Conservation (phyloP, 2,329 filamentous ascomycete genomes). For the Pseudopithomyces maydicus region DNA sequence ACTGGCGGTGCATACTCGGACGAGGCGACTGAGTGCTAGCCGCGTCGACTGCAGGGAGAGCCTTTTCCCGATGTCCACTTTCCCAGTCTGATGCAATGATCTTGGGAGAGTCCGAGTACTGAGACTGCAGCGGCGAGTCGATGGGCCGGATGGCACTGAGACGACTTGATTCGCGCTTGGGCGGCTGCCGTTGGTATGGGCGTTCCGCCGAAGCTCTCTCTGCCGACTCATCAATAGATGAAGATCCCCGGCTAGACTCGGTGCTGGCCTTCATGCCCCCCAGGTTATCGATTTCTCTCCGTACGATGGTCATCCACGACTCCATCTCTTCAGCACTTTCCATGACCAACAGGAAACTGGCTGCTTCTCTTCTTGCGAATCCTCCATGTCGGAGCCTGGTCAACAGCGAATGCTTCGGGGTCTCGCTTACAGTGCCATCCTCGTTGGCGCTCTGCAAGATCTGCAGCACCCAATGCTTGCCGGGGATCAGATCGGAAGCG, state of each 20-base stretch:
- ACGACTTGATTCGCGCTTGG: slow-evolving; percentile 40
- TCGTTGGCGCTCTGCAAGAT: slow-evolving; percentile 69
- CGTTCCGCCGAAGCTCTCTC: slow-evolving; percentile 32
- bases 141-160: slow-evolving; percentile 38
- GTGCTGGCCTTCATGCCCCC: slow-evolving; percentile 64
- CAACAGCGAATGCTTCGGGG: slow-evolving; percentile 63
- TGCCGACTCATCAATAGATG: slow-evolving; percentile 31
- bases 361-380: slow-evolving; percentile 59
- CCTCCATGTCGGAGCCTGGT: slow-evolving; percentile 67
- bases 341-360: slow-evolving; percentile 74
- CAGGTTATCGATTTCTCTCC: slow-evolving; percentile 71
- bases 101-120: slow-evolving; percentile 35
- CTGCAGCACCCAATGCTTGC: slow-evolving; percentile 79
- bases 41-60: slow-evolving; percentile 35
- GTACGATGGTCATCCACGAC: slow-evolving; percentile 70
- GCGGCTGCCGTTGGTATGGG: slow-evolving; percentile 44
- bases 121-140: slow-evolving; percentile 40
- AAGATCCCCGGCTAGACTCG: slow-evolving; percentile 33
- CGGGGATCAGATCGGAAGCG: slow-evolving; percentile 78
- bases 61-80: slow-evolving; percentile 29
- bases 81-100: slow-evolving; percentile 40
- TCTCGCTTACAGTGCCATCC: slow-evolving; percentile 54
- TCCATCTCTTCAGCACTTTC: slow-evolving; percentile 77
- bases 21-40: slow-evolving; percentile 34
- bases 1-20: slow-evolving; percentile 34